Conservation (phyloP, 2,329 filamentous ascomycete genomes). For the Orbilia oligospora region DNA sequence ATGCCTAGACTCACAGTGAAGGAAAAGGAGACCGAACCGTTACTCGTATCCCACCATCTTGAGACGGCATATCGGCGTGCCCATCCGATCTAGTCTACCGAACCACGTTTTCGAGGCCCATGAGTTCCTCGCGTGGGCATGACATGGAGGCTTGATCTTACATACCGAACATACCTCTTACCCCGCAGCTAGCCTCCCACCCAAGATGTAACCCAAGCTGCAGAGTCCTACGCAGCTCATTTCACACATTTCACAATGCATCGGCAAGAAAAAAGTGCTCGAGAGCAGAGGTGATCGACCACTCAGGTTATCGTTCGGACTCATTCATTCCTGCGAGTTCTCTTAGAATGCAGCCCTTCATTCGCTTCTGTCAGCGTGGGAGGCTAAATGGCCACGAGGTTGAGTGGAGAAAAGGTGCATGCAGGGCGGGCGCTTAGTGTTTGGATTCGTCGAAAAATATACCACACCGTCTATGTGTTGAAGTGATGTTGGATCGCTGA, state of each 20-base stretch:
- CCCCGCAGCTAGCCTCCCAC: conserved; percentile 43
- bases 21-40: conserved; percentile 15
- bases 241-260: conserved; percentile 45
- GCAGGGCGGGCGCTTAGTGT: conserved; percentile 52
- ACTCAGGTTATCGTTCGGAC: conserved; percentile 33
- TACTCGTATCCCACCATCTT: conserved; percentile 8
- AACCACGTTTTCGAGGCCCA: conserved; percentile 37
- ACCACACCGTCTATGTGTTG: conserved; percentile 58
- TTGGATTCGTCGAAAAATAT: conserved; percentile 34
- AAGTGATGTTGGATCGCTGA: conserved; percentile 52
- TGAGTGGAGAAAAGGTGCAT: conserved; percentile 38
- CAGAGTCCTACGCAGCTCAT: conserved; percentile 49
- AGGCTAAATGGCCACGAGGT: conserved; percentile 61
- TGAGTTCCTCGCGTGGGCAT: conserved; percentile 51
- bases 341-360: conserved; percentile 35
- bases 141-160: conserved; percentile 48
- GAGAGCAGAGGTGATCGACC: conserved; percentile 13
- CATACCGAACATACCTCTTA: conserved; percentile 24
- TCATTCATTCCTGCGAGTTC: conserved; percentile 40
- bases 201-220: conserved; percentile 55
- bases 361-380: conserved; percentile 57
- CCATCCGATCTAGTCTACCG: conserved; percentile 34
- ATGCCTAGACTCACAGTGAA: background rate
- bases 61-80: conserved; percentile 16
- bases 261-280: conserved; percentile 13